phyloP scores from a whole-genome alignment of 106 monocot genomes.

The Posidonia australis region DNA sequence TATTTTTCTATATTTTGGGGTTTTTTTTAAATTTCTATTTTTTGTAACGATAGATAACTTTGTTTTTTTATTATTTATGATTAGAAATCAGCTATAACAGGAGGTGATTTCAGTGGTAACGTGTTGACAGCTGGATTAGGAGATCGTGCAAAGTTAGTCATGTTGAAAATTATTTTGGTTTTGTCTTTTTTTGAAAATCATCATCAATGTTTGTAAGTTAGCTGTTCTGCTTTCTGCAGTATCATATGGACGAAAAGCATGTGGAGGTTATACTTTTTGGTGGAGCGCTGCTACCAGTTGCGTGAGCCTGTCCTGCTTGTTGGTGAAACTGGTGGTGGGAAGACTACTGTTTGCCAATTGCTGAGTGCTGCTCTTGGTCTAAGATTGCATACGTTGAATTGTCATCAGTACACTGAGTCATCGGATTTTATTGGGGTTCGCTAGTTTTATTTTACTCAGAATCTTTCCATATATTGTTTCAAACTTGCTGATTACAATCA shows the following conservation, averaged over 20 bases:
- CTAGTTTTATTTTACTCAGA: neutral
- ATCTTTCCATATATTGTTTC: neutral
- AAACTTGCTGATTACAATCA: neutral
- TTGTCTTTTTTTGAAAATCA: neutral
- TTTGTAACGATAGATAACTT: too few relatives aligned
- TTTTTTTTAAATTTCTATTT: too few relatives aligned
- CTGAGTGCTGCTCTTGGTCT: conserved; percentile 44
- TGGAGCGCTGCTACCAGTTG: conserved; percentile 66
- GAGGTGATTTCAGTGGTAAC: neutral
- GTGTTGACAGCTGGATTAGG: neutral
- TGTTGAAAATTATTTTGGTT: neutral
- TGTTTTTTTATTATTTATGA: too few relatives aligned
- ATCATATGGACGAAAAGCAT: conserved; percentile 73
- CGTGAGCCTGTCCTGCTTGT: conserved; percentile 93
- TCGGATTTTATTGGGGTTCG: conserved; percentile 92
- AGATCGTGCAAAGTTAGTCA: conserved; percentile 4
- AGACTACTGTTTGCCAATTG: conserved; percentile 92
- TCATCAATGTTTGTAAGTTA: neutral
- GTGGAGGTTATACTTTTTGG: conserved; percentile 73
- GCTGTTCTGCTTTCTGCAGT: conserved; percentile 21
- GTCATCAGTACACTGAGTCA: conserved; percentile 93
- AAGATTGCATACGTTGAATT: conserved; percentile 75
- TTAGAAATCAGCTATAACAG: too few relatives aligned
- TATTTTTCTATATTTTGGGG: neutral
- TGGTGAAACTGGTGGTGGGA: conserved; percentile 97